These are phyloP conservation scores for Brettanomyces naardenensis DNA, from an alignment of 805 yeast species.

Conservation along the genomic window DNA sequence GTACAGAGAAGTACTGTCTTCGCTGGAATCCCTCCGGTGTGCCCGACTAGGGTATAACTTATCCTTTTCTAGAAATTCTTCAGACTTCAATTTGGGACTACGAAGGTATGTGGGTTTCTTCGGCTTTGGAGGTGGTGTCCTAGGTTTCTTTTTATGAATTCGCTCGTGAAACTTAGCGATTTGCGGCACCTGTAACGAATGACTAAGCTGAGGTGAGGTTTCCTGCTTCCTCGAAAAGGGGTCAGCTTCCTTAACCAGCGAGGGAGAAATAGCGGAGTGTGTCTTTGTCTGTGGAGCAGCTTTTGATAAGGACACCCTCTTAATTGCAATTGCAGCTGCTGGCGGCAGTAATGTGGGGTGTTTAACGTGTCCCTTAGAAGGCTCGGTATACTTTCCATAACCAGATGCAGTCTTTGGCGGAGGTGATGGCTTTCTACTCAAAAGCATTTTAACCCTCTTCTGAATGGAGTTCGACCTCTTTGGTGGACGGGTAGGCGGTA, in stretches of 20 bases:
- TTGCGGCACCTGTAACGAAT: not conserved
- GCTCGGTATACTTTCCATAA: conserved; percentile 67
- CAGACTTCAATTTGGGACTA: conserved; percentile 1
- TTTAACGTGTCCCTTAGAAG: conserved; percentile 4
- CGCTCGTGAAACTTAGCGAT: too few species aligned
- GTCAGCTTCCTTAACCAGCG: not conserved
- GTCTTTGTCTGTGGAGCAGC: not conserved
- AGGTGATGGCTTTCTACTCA: conserved; percentile 35
- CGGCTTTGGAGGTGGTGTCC: conserved; percentile 47
- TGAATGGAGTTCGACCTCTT: conserved; percentile 37
- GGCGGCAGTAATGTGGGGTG: not conserved
- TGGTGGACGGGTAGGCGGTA: conserved; percentile 19
- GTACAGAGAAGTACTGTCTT: conserved; percentile 10
- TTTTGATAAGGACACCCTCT: not conserved
- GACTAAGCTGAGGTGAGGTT: not conserved
- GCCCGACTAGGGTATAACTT: not conserved
- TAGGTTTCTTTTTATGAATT: conserved; percentile 8
- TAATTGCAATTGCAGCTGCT: not conserved
- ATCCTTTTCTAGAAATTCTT: not conserved
- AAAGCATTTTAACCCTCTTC: conserved; percentile 43
- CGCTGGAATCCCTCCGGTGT: conserved; percentile 10
- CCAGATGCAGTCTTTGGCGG: conserved; percentile 67
- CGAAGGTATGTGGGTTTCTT: conserved; percentile 48
- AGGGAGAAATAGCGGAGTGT: too few species aligned
- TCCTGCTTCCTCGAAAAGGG: not conserved